Evolutionary conservation across 306 rosid genomes (phyloP), one percentile per base, ranked within the genome.

Genomic region (Glycine tomentella): DNA sequence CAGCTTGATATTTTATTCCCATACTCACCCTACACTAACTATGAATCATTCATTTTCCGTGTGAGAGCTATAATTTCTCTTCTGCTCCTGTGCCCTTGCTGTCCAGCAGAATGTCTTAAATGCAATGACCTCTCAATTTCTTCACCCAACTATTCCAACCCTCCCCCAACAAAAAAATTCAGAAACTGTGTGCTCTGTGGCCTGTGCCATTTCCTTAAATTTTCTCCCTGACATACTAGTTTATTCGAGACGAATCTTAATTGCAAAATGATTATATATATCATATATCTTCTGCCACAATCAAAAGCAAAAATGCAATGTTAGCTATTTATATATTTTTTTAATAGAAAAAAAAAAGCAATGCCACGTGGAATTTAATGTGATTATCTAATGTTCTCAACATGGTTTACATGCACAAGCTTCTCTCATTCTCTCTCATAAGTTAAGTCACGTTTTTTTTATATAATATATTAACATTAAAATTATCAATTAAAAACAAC

Each of bases 41-140:
- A 75, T 61, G 80, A 8, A 31, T 75, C 65, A 46, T 82, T 70
- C 82, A 58, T 77, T 83, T 82, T 69, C 49, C 55, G 85, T 58
- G 79, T 40, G 70, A 50, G 48, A 3, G 65, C 69, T 53, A 70
- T 69, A 83, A 76, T 77, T 70, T 66, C 15, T 70, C 70, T 77
- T 38, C 64, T 46, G 80, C 73, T 69, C 69, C 77, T 75, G 75
- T 67, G 75, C 78, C 76, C 71, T 74, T 80, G 56, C 70, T 12
- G 77, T 78, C 80, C 76, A 62, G 84, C 84, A 77, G 86, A 73
- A 68, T 80, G 86, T 77, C 87, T 80, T 89, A 83, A 87, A 89
- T 87, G 89, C 89, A 80, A 52, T 75, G 87, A 58, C 83, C 82
- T 85, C 88, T 84, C 87, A 85, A 68, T 84, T 84, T 80, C 81